A percentile compares a stretch with the other conserved stretches of the same genome.
These are phyloP conservation scores for Blastobotrys muscicola DNA, from an alignment of 805 yeast genomes.

Conservation along the genomic window DNA sequence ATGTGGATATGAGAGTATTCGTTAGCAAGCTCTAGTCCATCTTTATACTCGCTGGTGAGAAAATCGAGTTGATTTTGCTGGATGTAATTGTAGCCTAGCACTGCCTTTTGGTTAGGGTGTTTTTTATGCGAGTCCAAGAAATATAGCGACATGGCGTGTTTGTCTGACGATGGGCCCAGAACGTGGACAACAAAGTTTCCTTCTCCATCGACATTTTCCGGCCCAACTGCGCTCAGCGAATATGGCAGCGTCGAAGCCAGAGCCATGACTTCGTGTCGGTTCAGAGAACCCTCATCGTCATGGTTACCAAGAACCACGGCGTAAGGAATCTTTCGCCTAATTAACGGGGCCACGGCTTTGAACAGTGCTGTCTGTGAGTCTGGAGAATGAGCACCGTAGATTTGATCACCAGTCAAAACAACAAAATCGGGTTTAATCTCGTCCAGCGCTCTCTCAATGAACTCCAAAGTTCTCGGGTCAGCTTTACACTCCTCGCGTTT, in stretches of 20 bases:
- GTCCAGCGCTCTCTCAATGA: slow-evolving; percentile 56
- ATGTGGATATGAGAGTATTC: slow-evolving; percentile 38
- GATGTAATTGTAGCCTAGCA: slow-evolving; percentile 74
- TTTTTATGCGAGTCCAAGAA: slow-evolving; percentile 80
- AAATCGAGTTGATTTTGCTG: slow-evolving; percentile 59
- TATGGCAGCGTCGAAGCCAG: slow-evolving; percentile 54
- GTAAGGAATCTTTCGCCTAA: slow-evolving; percentile 63
- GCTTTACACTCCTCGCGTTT: slow-evolving; percentile 50
- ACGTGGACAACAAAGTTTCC: slow-evolving; percentile 69
- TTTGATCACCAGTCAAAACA: slow-evolving; percentile 84
- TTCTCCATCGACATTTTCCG: slow-evolving; percentile 60
- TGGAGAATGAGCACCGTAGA: slow-evolving; percentile 69
- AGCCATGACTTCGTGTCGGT: slow-evolving; percentile 51
- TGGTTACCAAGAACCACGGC: slow-evolving; percentile 88
- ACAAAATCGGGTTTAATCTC: slow-evolving; percentile 77
- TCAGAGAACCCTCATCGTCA: slow-evolving; percentile 75
- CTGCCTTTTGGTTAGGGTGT: slow-evolving; percentile 42
- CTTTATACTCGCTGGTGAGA: slow-evolving; percentile 32
- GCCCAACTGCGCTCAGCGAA: slow-evolving; percentile 54
- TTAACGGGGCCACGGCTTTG: slow-evolving; percentile 65
- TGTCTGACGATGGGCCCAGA: slow-evolving; percentile 30
- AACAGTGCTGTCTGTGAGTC: slow-evolving; percentile 78
- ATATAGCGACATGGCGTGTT: slow-evolving; percentile 49
- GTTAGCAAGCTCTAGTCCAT: slow-evolving; percentile 24
- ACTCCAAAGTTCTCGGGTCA: slow-evolving; percentile 58